Base-by-base conservation (phyloP, 257 asterid genomes). In the Rauvolfia tetraphylla region DNA sequence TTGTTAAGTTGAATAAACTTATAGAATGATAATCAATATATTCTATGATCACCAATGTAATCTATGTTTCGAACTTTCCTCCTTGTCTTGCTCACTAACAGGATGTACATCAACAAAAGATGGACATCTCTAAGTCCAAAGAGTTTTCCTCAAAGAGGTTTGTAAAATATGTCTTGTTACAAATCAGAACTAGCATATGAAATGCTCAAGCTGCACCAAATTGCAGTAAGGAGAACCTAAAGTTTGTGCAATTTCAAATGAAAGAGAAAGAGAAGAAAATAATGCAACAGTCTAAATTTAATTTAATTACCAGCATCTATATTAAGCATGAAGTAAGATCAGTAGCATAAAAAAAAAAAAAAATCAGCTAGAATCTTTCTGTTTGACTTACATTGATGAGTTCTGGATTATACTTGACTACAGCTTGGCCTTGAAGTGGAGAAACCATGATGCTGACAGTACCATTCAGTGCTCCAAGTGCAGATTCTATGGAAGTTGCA, bases 361-460 rank as follows among this genome's bases (percentile, higher is more conserved):
- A 17, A 61, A 68, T 31, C 13, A 22, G 76, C 46, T 49, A 68
- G 63, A 68, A 56, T 42, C 72, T 65, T 71, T 72, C 31, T 69
- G 85, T 39, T 74, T 80, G 79, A 80, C 98, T 85, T 81, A 92
- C 98, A 78, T 75, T 80, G 83, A 95, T 68, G 58, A 85, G 71
- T 72, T 87, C 90, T 39, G 98, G 98, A 34, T 85, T 76, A 80
- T 88, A 92, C 86, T 91, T 90, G 68, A 95, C 96, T n/a, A 91
- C 90, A 74, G 98, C 97, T 80, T 89, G 98, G 68, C 97, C 98
- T 87, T 95, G 98, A 84, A 95, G 92, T 73, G 90, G 90, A 51
- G 98, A 92, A 74, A 95, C 96, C 85, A 78, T 78, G 68, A 87
- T 91, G 68, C 89, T 89, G 81, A 80, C 83, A 68, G 92, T 87